These are phyloP conservation scores for Zymoseptoria pseudotritici DNA, from an alignment of 2,329 filamentous ascomycete genomes.

Conservation along the genomic window DNA sequence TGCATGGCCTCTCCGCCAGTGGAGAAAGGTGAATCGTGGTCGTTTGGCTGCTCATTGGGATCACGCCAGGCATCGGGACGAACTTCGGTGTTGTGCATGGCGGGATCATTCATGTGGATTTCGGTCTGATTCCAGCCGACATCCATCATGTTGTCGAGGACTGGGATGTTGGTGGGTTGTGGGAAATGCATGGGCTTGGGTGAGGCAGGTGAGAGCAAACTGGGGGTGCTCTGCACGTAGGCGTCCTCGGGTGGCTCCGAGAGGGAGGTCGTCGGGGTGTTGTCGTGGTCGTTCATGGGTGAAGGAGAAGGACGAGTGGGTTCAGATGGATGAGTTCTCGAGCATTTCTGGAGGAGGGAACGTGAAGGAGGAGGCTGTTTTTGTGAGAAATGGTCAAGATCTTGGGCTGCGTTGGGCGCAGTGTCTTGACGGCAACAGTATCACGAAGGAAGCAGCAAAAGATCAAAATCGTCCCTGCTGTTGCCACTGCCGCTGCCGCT, in stretches of 20 bases:
- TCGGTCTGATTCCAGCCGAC: conserved; percentile 62
- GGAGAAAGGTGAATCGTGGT: conserved; percentile 14
- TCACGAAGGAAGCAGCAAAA: no score
- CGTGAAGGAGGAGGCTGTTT: not conserved
- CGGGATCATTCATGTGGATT: conserved; percentile 42
- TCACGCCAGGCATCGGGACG: conserved; percentile 28
- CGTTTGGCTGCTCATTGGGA: conserved; percentile 19
- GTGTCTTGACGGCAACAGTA: no score
- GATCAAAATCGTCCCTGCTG: no score
- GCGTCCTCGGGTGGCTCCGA: conserved; percentile 44
- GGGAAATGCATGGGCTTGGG: conserved; percentile 63
- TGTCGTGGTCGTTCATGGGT: conserved; percentile 20
- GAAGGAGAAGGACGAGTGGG: not conserved
- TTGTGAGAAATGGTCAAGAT: no score
- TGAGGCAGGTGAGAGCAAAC: conserved; percentile 57
- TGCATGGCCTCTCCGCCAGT: conserved; percentile 11
- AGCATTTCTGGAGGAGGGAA: not conserved
- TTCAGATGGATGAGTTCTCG: not conserved
- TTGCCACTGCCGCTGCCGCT: no score
- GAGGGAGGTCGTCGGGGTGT: conserved; percentile 5
- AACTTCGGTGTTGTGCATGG: conserved; percentile 28
- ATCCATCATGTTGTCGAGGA: conserved; percentile 66
- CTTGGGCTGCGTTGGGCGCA: no score
- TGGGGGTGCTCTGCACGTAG: conserved; percentile 56
- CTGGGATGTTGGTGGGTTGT: conserved; percentile 60